Evolutionary conservation across 305 asterid species (phyloP), one percentile per base, ranked within the genome.

Genomic region (Fraxinus paxiana): DNA sequence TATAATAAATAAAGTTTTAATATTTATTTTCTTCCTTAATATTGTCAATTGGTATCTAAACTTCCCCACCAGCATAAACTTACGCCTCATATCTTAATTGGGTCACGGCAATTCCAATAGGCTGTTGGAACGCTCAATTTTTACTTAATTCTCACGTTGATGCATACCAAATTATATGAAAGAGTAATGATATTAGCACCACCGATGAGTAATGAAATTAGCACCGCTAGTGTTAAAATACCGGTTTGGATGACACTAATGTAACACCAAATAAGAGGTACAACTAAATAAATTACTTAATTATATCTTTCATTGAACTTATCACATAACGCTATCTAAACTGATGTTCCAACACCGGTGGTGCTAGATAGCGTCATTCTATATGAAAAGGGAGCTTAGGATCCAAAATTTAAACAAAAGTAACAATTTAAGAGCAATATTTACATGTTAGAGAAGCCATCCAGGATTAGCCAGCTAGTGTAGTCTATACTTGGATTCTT

Each of bases 401-500:
- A 34, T 17, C 76, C 76, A 61, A 72, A 31, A 35, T 15, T n/a
- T 15, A 22, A 56, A 82, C 56, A 18, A 54, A 54, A 2, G 2
- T 1, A 69, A 69, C 33, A 41, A 43, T 37, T 24, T 69, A 48
- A 33, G 6, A 35, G 35, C 43, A 79, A 75, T 79, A 86, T 79
- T 82, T 86, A 81, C 89, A 82, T 63, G 70, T 86, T 79, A 77
- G 77, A 56, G 63, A 24, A 34, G 79, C 59, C 73, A 34, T 74
- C 24, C 75, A 54, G 75, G 73, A 75, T 73, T 65, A 80, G 75
- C 82, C 77, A 56, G 51, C 69, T 46, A 15, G n/a, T 20, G 8
- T 7, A 12, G 81, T 48, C 80, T 82, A 73, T 56, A 75, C 38
- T 37, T 3, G 61, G 6, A 41, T 41, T 43, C 17, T 43, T 43